phyloP scores from a whole-genome alignment of 2,329 filamentous ascomycete genomes.

The Exophiala oligosperma region DNA sequence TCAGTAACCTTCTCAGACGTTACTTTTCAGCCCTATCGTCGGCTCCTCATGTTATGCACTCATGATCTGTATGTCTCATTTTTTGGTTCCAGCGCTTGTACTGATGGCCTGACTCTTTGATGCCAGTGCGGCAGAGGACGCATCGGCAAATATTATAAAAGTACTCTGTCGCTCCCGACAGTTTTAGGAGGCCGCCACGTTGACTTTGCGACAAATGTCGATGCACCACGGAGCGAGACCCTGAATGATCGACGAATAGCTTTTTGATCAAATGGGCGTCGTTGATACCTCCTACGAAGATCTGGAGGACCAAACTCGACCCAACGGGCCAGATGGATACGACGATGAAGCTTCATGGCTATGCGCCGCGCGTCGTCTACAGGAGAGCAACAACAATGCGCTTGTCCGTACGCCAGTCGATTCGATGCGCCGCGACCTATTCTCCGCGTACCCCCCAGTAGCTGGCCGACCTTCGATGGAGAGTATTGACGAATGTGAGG shows the following conservation, averaged over 20 bases:
- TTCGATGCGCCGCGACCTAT: constrained; percentile 17
- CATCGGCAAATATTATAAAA: no score
- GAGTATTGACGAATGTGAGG: constrained; percentile 22
- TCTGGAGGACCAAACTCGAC: background rate
- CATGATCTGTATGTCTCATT: no score
- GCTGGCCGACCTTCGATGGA: constrained; percentile 3
- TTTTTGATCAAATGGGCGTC: background rate
- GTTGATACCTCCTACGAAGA: background rate
- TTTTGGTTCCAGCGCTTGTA: no score
- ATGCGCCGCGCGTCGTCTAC: background rate
- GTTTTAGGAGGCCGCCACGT: no score
- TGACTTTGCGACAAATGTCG: no score
- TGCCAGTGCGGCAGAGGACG: no score
- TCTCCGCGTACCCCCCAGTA: constrained; percentile 13
- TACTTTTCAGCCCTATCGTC: background rate
- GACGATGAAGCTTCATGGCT: background rate
- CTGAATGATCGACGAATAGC: background rate
- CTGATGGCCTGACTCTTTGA: no score
- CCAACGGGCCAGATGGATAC: background rate
- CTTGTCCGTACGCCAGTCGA: constrained; percentile 17
- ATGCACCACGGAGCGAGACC: background rate
- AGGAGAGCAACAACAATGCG: constrained; percentile 6
- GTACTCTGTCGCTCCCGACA: background rate
- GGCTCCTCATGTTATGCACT: background rate
- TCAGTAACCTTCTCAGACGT: no score